Percentiles rank a stretch among this genome's conserved stretches.
These are phyloP conservation scores for Tetradesmus lagerheimii DNA, from an alignment of 139 green algal species.

Conservation along the genomic window DNA sequence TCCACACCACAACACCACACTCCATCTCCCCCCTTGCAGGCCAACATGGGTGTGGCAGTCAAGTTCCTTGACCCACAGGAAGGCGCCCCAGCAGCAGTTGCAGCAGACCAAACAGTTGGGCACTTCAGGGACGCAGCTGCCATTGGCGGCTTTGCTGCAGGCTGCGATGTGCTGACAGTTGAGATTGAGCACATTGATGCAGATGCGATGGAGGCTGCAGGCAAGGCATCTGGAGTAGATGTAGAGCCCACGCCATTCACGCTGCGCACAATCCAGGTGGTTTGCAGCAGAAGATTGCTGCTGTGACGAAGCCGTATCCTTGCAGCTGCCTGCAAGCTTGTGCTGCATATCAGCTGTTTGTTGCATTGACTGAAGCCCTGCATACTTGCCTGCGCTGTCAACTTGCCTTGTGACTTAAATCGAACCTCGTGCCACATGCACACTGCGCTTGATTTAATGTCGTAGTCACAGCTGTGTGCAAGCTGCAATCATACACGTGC, in stretches of 20 bases:
- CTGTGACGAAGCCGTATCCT: too few relatives aligned
- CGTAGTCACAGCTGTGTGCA: too few relatives aligned
- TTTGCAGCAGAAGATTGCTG: not conserved
- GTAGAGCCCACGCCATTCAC: conserved; percentile 86
- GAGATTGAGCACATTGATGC: conserved; percentile 99
- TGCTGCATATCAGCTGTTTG: not conserved
- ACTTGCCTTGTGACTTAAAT: too few relatives aligned
- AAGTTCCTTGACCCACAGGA: conserved; percentile 91
- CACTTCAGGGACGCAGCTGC: conserved; percentile 83
- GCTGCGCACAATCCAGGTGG: conserved; percentile 78
- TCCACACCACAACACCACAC: not conserved
- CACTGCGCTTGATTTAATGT: too few relatives aligned
- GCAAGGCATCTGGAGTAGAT: conserved; percentile 63
- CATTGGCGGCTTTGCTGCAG: conserved; percentile 82
- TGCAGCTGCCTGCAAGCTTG: not conserved
- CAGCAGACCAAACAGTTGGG: conserved; percentile 78
- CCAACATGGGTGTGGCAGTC: conserved; percentile 90
- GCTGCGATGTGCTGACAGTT: conserved; percentile 93
- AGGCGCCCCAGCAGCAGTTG: conserved; percentile 84
- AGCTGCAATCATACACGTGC: too few relatives aligned
- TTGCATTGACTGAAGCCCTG: not conserved
- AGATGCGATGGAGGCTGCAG: conserved; percentile 82
- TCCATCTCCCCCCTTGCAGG: conserved; percentile 59
- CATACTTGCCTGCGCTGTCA: not conserved
- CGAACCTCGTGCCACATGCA: too few relatives aligned